These are phyloP conservation scores for Colletotrichum tanaceti DNA, from an alignment of 2,329 filamentous ascomycete genomes.

Conservation along the genomic window DNA sequence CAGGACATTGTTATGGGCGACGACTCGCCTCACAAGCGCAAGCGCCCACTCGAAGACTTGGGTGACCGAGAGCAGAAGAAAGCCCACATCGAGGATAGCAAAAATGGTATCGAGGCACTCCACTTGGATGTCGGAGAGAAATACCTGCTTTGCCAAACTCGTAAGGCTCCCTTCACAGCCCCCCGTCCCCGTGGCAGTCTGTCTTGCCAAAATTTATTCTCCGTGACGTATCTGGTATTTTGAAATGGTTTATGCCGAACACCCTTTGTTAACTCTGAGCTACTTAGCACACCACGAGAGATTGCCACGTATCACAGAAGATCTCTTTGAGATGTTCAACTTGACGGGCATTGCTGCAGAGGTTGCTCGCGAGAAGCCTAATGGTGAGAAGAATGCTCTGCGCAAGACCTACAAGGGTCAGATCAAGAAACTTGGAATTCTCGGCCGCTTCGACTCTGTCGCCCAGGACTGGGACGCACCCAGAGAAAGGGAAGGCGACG, in stretches of 20 bases:
- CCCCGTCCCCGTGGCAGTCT: conserved; percentile 40
- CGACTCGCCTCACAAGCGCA: conserved; percentile 70
- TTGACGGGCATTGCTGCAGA: conserved; percentile 68
- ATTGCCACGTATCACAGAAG: conserved; percentile 62
- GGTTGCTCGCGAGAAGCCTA: conserved; percentile 72
- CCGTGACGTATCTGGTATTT: conserved; percentile 21
- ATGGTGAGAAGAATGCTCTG: conserved; percentile 74
- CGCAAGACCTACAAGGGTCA: conserved; percentile 77
- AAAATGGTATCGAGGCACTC: conserved; percentile 71
- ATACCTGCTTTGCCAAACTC: conserved; percentile 74
- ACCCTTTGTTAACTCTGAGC: conserved; percentile 58
- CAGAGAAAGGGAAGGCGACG: conserved; percentile 54
- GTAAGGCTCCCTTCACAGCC: conserved; percentile 68
- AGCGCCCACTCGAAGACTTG: conserved; percentile 67
- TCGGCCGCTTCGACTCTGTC: conserved; percentile 69
- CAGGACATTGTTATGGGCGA: conserved; percentile 61
- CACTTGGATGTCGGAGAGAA: conserved; percentile 75
- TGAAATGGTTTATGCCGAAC: conserved; percentile 45
- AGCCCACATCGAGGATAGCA: conserved; percentile 70
- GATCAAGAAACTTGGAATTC: conserved; percentile 72
- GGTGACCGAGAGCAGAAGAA: conserved; percentile 71
- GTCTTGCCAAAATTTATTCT: conserved; percentile 12
- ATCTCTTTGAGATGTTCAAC: conserved; percentile 70
- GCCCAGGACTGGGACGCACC: conserved; percentile 59
- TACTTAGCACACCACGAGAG: conserved; percentile 62